Conservation (phyloP, 495 filamentous ascomycete genomes). For the Sporormia fimetaria region DNA sequence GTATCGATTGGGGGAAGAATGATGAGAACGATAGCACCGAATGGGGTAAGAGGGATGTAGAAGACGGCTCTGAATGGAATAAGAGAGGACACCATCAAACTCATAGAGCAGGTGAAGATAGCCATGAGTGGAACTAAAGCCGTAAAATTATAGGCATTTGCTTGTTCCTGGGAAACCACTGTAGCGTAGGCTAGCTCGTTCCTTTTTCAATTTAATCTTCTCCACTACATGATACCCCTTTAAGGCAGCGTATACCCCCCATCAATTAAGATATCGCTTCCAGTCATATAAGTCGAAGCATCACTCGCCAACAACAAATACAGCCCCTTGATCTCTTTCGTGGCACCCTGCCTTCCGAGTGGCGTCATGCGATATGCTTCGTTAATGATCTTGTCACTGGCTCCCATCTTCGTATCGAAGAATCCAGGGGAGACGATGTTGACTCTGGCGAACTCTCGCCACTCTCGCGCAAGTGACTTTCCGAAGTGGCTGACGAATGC, state of each 20-base stretch:
- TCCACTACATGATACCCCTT: too few relatives aligned
- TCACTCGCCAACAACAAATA: conserved; percentile 30
- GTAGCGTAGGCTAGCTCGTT: too few relatives aligned
- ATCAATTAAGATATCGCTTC: conserved; percentile 29
- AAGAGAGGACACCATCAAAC: too few relatives aligned
- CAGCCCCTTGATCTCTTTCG: conserved; percentile 32
- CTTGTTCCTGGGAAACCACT: too few relatives aligned
- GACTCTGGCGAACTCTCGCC: conserved; percentile 31
- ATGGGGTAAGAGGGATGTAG: too few relatives aligned
- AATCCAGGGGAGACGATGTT: conserved; percentile 27
- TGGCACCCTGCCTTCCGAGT: conserved; percentile 30
- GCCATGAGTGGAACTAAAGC: too few relatives aligned
- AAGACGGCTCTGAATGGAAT: too few relatives aligned
- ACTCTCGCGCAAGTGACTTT: conserved; percentile 29
- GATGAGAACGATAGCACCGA: too few relatives aligned
- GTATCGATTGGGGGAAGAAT: too few relatives aligned
- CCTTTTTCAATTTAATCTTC: too few relatives aligned
- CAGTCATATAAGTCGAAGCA: conserved; percentile 27
- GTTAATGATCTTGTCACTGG: conserved; percentile 27
- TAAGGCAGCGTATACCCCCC: conserved; percentile 29
- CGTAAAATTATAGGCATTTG: too few relatives aligned
- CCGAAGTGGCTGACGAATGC: conserved; percentile 29
- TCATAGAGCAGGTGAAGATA: too few relatives aligned
- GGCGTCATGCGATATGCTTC: conserved; percentile 32
- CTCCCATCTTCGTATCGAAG: conserved; percentile 32